A percentile compares a stretch with the other conserved stretches of the same genome.
Evolutionary conservation across 768 basidiomycete species (phyloP).

Genomic region (Lactarius sanguifluus): DNA sequence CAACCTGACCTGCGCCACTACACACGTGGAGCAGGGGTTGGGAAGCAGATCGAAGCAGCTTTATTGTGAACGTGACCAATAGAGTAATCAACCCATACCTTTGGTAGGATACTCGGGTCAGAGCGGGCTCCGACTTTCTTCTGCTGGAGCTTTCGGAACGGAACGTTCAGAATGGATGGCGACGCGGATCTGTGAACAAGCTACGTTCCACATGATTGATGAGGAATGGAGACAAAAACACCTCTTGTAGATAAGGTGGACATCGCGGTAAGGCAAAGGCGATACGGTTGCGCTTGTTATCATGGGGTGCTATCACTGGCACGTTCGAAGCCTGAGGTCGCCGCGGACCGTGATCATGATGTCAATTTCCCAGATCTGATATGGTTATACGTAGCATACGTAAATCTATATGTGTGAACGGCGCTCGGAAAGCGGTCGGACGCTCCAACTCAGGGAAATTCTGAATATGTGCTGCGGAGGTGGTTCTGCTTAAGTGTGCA

Average conservation of each 20-base stretch:
- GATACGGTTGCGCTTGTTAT: neutral
- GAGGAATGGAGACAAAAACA: neutral
- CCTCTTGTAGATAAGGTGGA: neutral
- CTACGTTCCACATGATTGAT: neutral
- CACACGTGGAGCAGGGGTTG: neutral
- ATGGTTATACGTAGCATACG: neutral
- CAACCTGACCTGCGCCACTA: neutral
- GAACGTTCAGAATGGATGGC: neutral
- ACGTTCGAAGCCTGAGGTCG: neutral
- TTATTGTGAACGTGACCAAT: neutral
- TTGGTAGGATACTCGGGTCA: neutral
- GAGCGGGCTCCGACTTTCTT: neutral
- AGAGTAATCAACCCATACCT: neutral
- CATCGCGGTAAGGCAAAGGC: neutral
- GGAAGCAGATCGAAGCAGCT: neutral
- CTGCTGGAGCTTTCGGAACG: neutral
- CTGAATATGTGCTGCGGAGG: neutral
- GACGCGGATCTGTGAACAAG: neutral
- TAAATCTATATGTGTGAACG: neutral
- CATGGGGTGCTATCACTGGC: neutral
- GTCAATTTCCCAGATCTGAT: neutral
- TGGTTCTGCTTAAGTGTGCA: neutral
- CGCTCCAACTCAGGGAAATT: neutral
- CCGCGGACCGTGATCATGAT: neutral
- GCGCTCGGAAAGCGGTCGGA: neutral